Evolutionary conservation across 140 eudicot genomes (phyloP).

Genomic region (Senecio squalidus): DNA sequence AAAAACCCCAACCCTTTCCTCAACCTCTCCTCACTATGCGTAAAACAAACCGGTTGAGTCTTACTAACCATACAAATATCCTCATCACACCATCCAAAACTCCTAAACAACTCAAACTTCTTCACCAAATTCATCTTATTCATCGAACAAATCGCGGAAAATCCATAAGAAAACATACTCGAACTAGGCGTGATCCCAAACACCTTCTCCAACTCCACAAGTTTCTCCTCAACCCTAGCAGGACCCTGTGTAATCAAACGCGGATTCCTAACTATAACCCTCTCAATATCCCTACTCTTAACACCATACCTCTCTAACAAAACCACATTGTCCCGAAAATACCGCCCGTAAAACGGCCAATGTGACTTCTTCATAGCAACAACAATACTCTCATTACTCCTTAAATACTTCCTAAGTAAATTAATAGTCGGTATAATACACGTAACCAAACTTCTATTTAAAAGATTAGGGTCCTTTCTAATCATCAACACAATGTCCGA

Average conservation of each 20-base stretch:
- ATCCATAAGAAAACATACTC: conserved; percentile 23
- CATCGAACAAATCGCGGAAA: conserved; percentile 19
- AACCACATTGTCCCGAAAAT: conserved; percentile 14
- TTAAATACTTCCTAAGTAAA: conserved; percentile 12
- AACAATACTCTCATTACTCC: conserved; percentile 31
- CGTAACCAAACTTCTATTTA: conserved; percentile 21
- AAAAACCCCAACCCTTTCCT: conserved; percentile 21
- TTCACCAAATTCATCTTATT: conserved; percentile 3
- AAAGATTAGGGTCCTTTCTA: conserved; percentile 2
- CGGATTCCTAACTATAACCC: conserved; percentile 19
- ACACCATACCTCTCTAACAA: conserved; percentile 24
- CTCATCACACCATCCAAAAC: conserved; percentile 38
- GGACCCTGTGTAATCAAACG: conserved; percentile 17
- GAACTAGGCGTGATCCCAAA: conserved; percentile 23
- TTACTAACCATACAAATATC: conserved; percentile 12
- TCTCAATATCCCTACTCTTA: conserved; percentile 13
- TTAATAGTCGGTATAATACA: conserved; percentile 25
- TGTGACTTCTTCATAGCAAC: conserved; percentile 16
- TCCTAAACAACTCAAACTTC: conserved; percentile 31
- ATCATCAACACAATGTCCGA: conserved; percentile 21
- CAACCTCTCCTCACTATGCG: conserved; percentile 31
- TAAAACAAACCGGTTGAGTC: conserved; percentile 25
- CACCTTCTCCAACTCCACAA: conserved; percentile 15
- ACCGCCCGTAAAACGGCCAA: conserved; percentile 24
- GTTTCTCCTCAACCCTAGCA: conserved; percentile 18